Evolutionary conservation across 768 basidiomycete genomes (phyloP).

Genomic region (Boletus tylopilopsis): DNA sequence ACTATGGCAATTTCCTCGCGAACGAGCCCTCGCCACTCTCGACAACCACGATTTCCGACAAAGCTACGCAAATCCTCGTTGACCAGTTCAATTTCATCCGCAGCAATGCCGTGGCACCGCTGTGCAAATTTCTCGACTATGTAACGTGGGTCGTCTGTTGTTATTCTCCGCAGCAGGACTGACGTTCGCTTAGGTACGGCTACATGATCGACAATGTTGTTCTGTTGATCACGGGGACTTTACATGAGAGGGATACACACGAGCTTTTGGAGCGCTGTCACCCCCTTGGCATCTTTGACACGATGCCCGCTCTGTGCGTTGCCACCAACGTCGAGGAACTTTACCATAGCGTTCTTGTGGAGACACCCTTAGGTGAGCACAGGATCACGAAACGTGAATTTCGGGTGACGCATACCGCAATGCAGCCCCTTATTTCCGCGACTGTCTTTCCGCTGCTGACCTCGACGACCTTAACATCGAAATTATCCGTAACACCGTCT

Average conservation of each 20-base stretch:
- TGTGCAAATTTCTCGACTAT: slow-evolving; percentile 94
- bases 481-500: slow-evolving; percentile 98
- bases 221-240: slow-evolving; percentile 92
- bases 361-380: slow-evolving; percentile 88
- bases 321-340: slow-evolving; percentile 98
- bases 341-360: slow-evolving; percentile 94
- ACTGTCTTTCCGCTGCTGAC: slow-evolving; percentile 91
- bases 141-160: slow-evolving; percentile 71
- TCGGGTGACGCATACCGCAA: not conserved
- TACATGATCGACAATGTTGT: slow-evolving; percentile 99
- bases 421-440: slow-evolving; percentile 91
- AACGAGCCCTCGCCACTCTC: slow-evolving; percentile 93
- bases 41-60: slow-evolving; percentile 94
- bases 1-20: slow-evolving; percentile 97
- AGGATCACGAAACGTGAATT: not conserved
- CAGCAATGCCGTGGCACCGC: slow-evolving; percentile 85
- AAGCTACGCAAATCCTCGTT: slow-evolving; percentile 91
- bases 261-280: slow-evolving; percentile 96
- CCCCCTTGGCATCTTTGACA: slow-evolving; percentile 94
- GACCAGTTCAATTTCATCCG: slow-evolving; percentile 96
- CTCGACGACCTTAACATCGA: slow-evolving; percentile 99
- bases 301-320: slow-evolving; percentile 98
- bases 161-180: slow-evolving; percentile 1
- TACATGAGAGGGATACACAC: slow-evolving; percentile 96
- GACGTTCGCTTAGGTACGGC: slow-evolving; percentile 60